Evolutionary conservation across 2,329 filamentous ascomycete genomes (phyloP).

Genomic region (Cladophialophora psammophila): DNA sequence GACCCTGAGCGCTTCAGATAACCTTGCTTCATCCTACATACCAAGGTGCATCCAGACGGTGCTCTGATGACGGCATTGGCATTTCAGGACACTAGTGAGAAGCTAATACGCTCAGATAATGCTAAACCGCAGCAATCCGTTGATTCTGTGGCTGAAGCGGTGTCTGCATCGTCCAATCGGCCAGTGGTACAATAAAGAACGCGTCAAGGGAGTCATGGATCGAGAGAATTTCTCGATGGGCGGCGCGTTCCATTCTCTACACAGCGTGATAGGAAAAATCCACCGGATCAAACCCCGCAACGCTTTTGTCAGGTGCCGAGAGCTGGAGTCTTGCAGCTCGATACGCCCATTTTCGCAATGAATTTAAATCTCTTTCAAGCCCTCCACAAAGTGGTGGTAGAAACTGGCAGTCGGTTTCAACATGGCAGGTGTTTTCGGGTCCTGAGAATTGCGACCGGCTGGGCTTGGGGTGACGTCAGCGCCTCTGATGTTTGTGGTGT

Average conservation of each 20-base stretch:
- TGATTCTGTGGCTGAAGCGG: constrained; percentile 23
- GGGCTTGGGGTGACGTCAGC: neutral
- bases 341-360: neutral
- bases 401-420: no score
- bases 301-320: neutral
- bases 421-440: no score
- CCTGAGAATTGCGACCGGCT: neutral
- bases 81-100: constrained; percentile 8
- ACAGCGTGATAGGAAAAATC: neutral
- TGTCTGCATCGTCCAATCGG: neutral
- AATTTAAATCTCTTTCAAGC: neutral
- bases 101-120: neutral
- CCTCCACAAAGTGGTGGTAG: neutral
- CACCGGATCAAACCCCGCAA: neutral
- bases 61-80: constrained; percentile 29
- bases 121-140: neutral
- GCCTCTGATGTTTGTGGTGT: neutral
- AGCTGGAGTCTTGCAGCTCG: neutral
- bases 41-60: neutral
- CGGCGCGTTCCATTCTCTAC: neutral
- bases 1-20: constrained; percentile 7
- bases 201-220: neutral
- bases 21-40: neutral
- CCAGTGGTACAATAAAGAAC: neutral
- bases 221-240: constrained; percentile 2